Percentiles rank a stretch among this genome's conserved stretches.
phyloP scores from a whole-genome alignment of 2,329 filamentous ascomycete species.

The Hypoxylon sp. region DNA sequence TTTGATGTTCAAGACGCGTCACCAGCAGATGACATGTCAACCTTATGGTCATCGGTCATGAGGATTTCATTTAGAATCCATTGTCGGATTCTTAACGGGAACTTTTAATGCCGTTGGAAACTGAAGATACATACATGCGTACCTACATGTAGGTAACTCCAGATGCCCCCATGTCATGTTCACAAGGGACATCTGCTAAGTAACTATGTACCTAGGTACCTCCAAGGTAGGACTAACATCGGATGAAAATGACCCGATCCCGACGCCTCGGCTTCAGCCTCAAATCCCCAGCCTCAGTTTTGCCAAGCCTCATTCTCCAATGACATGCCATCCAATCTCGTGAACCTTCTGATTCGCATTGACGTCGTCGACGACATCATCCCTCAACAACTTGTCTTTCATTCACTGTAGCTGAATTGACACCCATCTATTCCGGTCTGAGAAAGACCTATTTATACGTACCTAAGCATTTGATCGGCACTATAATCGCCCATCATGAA shows the following conservation, averaged over 20 bases:
- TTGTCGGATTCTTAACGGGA: no score
- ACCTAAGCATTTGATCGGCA: constrained; percentile 24
- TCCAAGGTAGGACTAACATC: constrained; percentile 3
- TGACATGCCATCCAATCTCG: constrained; percentile 29
- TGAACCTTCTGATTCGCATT: constrained; percentile 30
- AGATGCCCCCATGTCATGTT: background rate
- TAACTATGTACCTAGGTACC: background rate
- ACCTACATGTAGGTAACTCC: background rate
- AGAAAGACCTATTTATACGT: background rate
- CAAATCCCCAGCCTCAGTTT: constrained; percentile 29
- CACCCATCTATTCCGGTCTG: background rate
- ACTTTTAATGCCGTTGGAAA: background rate
- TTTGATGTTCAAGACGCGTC: constrained; percentile 1
- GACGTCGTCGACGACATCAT: constrained; percentile 31
- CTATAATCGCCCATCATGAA: constrained; percentile 77
- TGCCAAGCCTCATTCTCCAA: constrained; percentile 24
- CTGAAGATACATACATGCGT: background rate
- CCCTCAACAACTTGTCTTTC: constrained; percentile 7
- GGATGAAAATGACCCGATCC: constrained; percentile 31
- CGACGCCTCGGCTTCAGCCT: constrained; percentile 29
- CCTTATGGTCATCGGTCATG: background rate
- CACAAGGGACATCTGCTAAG: background rate
- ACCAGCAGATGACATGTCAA: background rate
- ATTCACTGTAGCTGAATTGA: constrained; percentile 12
- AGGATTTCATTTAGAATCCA: no score